Evolutionary conservation across 805 yeast genomes (phyloP), one percentile per base, ranked within the genome.

Genomic region (Saccharomycopsis sp.): DNA sequence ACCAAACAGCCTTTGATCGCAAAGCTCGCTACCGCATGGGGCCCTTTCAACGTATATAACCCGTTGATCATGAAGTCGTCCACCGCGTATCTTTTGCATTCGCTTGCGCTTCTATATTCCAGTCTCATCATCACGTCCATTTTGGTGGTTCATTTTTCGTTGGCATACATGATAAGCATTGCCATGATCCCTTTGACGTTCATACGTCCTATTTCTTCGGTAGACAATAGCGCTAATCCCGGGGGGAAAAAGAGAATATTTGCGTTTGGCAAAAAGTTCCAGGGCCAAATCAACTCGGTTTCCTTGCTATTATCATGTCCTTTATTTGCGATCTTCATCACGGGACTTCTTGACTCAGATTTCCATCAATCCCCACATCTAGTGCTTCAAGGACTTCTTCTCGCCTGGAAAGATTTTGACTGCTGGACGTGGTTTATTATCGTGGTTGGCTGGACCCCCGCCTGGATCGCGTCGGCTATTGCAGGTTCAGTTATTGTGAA

Each of bases 381-480:
- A 8, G 65, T 85, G 3, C 74, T 85, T 56, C 67, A 70, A 20
- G 82, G 83, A 0, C 72, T 91, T 15, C 68, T 85, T 9, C 75
- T 80, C 25, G 82, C 89, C 2, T 89, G 92, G 86, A 67, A 74
- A 24, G 81, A 84, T 44, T 72, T 88, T 58, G 87, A 86, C 58
- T 85, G 87, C 60, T 90, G 96, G 93, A 87, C 96, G 0, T 90
- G 96, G 92, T 78, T 82, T 58, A 79, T 88, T 23, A 68, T 91
- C 1, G 75, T 83, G 47, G 73, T 85, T 49, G 88, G 90, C 0
- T 91, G 97, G 96, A 69, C 85, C 44, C 96, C 97, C 2, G 78
- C 84, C 3, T 93, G 98, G 98, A 51, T 83, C 2, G 65, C 73
- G 15, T 64, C 73, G 12, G 69, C 70, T 2, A 23, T 55, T 19